Percentiles rank a stretch among this genome's conserved stretches.
These are phyloP conservation scores for Colletotrichum camelliae DNA, from an alignment of 2,329 filamentous ascomycete genomes.

Conservation along the genomic window DNA sequence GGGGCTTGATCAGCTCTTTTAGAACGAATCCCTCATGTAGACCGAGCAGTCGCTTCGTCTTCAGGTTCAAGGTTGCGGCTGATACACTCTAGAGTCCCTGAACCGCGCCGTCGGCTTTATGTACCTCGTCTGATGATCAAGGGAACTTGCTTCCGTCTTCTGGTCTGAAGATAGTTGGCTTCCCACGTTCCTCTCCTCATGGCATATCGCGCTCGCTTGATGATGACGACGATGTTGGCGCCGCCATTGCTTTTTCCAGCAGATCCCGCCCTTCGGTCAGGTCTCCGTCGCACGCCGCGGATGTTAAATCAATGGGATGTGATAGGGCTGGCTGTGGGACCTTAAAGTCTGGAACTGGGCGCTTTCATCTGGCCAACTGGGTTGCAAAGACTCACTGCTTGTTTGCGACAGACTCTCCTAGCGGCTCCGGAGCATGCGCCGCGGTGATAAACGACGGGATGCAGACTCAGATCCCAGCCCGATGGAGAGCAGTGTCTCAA, in stretches of 20 bases:
- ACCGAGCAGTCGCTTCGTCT: neutral
- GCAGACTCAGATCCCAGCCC: neutral
- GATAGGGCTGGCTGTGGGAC: slow-evolving; percentile 7
- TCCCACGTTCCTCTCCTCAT: neutral
- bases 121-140: neutral
- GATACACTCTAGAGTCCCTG: neutral
- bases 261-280: neutral
- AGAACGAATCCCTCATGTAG: neutral
- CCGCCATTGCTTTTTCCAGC: neutral
- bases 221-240: neutral
- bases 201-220: neutral
- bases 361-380: neutral
- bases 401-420: neutral
- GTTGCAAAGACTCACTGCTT: neutral
- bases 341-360: neutral
- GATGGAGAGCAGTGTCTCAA: neutral
- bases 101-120: neutral
- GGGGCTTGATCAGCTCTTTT: neutral
- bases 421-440: neutral
- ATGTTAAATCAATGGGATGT: neutral
- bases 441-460: neutral
- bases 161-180: neutral
- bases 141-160: neutral
- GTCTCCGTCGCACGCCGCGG: neutral
- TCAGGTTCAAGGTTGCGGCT: neutral